These are phyloP conservation scores for Millerago galiae DNA, from an alignment of 805 yeast species.

Conservation along the genomic window DNA sequence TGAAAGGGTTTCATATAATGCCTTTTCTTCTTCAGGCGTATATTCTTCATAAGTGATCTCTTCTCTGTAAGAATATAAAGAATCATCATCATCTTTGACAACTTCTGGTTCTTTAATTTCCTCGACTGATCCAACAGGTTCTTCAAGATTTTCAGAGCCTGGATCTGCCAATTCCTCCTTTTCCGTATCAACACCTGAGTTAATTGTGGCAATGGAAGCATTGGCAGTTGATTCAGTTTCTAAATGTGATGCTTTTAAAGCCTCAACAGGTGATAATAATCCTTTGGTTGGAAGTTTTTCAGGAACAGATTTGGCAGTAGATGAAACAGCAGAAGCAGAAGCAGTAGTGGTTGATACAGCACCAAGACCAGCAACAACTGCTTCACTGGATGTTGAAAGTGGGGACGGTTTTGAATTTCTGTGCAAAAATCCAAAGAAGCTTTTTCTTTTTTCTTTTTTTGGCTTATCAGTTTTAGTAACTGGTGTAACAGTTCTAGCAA, in stretches of 20 bases:
- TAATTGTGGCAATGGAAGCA: conserved; percentile 5
- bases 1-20: conserved; percentile 1
- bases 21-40: conserved; percentile 8
- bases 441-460: not conserved
- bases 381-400: conserved; percentile 1
- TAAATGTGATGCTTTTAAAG: not conserved
- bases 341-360: not conserved
- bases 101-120: not conserved
- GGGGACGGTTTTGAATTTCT: conserved; percentile 2
- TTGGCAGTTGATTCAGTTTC: conserved; percentile 7
- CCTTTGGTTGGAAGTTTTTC: conserved; percentile 2
- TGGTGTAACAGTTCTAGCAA: not conserved
- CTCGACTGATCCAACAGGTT: not conserved
- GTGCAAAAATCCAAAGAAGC: conserved; percentile 2
- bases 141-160: too few relatives aligned
- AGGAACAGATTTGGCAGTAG: not conserved
- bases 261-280: not conserved
- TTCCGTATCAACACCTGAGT: conserved; percentile 2
- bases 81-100: conserved; percentile 1
- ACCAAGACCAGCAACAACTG: conserved; percentile 1
- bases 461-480: not conserved
- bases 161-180: not conserved
- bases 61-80: conserved; percentile 20
- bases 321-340: not conserved
- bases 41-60: conserved; percentile 17